These are phyloP conservation scores for Avena atlantica DNA, from an alignment of 176 grass and related monocot genomes.

Conservation along the genomic window DNA sequence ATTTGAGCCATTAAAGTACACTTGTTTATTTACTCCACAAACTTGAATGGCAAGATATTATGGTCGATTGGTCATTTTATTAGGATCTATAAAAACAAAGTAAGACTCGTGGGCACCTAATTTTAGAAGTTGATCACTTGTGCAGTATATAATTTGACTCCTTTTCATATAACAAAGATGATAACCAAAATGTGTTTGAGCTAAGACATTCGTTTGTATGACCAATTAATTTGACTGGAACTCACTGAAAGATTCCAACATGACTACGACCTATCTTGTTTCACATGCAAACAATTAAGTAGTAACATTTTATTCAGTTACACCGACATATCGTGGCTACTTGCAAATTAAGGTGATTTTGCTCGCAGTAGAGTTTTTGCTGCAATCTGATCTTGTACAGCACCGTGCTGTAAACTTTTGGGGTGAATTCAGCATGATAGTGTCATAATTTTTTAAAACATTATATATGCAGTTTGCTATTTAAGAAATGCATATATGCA, in stretches of 20 bases:
- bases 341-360: constrained; percentile 11
- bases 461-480: background rate
- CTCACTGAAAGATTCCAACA: background rate
- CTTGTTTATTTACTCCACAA: background rate
- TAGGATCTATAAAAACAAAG: constrained; percentile 8
- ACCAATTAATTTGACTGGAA: background rate
- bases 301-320: background rate
- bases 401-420: background rate
- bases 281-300: constrained; percentile 29
- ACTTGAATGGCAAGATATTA: background rate
- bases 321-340: constrained; percentile 15
- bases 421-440: background rate
- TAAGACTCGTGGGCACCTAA: constrained; percentile 1
- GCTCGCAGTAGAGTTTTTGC: constrained; percentile 1
- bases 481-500: background rate
- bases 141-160: background rate
- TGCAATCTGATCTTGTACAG: background rate
- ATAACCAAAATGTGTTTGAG: constrained; percentile 21
- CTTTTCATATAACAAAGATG: constrained; percentile 12
- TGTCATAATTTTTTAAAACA: background rate
- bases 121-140: background rate
- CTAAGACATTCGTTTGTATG: constrained; percentile 14
- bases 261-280: background rate
- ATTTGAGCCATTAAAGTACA: constrained; percentile 19
- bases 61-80: background rate